Conservation (phyloP, 75 land plant genomes). For the Cunninghamia lanceolata region DNA sequence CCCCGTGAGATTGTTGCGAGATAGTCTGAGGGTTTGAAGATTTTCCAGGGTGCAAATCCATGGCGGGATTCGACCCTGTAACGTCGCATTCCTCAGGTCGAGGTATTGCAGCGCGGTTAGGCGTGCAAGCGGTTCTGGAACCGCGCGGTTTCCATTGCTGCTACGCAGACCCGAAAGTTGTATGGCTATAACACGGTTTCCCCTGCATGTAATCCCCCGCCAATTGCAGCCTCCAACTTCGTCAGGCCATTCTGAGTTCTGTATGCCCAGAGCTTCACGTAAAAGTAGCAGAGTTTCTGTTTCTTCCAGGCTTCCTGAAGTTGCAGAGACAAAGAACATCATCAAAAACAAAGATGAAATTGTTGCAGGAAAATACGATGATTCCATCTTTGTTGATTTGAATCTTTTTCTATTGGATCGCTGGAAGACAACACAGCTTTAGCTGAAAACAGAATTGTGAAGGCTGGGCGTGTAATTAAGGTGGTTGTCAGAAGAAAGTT, state of each 20-base stretch:
- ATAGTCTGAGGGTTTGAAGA: slow-evolving; percentile 30
- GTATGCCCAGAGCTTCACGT: not conserved
- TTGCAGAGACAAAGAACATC: not conserved
- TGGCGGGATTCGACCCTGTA: slow-evolving; percentile 4
- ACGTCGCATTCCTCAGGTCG: not conserved
- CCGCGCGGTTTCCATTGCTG: not conserved
- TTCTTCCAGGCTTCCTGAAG: not conserved
- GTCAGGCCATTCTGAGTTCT: slow-evolving; percentile 10
- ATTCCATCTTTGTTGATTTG: not conserved
- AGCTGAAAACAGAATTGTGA: not conserved
- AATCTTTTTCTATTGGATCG: not conserved
- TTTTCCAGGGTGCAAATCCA: not conserved
- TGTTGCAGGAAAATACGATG: not conserved
- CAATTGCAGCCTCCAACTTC: slow-evolving; percentile 9
- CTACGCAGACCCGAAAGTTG: not conserved
- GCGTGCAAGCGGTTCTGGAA: not conserved
- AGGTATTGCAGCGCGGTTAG: not conserved
- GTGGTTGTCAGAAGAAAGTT: not conserved
- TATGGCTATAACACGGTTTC: not conserved
- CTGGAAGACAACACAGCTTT: not conserved
- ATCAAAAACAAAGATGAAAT: not conserved
- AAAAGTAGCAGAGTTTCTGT: not conserved
- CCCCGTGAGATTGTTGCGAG: slow-evolving; percentile 33
- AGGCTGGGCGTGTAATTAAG: not conserved
- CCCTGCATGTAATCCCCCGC: slow-evolving; percentile 8